These are phyloP conservation scores for Phoenix dactylifera DNA, from an alignment of 176 grass and related monocot genomes.

Conservation along the genomic window DNA sequence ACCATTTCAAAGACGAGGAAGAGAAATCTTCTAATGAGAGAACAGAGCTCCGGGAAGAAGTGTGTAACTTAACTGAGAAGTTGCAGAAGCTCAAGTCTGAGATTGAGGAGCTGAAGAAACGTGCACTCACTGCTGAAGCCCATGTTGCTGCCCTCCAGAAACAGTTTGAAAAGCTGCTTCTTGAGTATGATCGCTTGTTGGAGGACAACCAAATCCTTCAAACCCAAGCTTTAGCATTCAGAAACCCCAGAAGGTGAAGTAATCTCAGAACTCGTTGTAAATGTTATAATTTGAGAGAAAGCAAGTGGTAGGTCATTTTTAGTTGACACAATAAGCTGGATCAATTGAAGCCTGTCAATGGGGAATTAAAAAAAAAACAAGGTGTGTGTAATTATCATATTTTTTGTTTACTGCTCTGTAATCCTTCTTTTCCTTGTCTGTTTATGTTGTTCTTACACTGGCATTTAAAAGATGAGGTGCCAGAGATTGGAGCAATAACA, in stretches of 20 bases:
- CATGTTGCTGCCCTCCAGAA: conserved; percentile 72
- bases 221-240: conserved; percentile 44
- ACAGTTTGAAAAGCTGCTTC: conserved; percentile 66
- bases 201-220: conserved; percentile 95
- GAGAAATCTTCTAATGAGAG: conserved; percentile 34
- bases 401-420: too few relatives aligned
- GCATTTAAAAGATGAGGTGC: too few relatives aligned
- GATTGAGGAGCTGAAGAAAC: conserved; percentile 40
- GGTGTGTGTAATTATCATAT: too few relatives aligned
- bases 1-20: conserved; percentile 42
- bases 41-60: conserved; percentile 49
- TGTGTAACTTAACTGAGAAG: conserved; percentile 39
- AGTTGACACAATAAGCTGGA: too few relatives aligned
- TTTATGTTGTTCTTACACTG: too few relatives aligned
- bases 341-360: too few relatives aligned
- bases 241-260: not conserved
- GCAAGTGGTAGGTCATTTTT: too few relatives aligned
- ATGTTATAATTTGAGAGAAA: too few relatives aligned
- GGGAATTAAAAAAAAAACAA: too few relatives aligned
- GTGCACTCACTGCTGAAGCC: conserved; percentile 35
- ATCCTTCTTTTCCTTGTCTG: too few relatives aligned
- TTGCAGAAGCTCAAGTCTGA: conserved; percentile 54
- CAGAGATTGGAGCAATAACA: too few relatives aligned
- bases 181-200: conserved; percentile 72
- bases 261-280: too few relatives aligned